A percentile compares a stretch with the other conserved stretches of the same genome.
phyloP scores from a whole-genome alignment of 2,329 filamentous ascomycete species.

The Phaeophleospora eucalypticola region DNA sequence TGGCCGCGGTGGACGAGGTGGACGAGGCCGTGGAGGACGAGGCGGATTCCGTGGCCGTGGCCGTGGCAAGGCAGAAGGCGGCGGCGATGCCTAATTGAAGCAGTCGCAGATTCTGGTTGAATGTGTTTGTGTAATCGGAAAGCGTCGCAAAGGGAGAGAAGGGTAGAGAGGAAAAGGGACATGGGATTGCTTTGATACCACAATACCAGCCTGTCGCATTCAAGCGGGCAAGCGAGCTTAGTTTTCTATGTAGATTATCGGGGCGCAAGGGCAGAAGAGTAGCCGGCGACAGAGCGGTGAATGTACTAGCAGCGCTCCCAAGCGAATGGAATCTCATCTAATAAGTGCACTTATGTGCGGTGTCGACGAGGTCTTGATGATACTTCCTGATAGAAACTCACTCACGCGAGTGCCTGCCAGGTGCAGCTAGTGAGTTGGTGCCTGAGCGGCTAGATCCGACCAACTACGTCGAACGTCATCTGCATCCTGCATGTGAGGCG shows the following conservation, averaged over 20 bases:
- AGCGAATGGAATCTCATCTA: not conserved
- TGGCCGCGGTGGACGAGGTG: constrained; percentile 55
- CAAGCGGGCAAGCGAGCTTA: constrained; percentile 11
- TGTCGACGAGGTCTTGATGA: no score
- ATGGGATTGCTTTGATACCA: constrained; percentile 3
- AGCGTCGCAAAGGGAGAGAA: not conserved
- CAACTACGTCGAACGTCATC: not conserved
- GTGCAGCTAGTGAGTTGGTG: no score
- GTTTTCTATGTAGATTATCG: constrained; percentile 10
- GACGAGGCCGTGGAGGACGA: constrained; percentile 40
- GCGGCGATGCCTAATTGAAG: constrained; percentile 27
- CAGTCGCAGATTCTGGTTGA: no score
- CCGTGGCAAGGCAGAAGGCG: constrained; percentile 35
- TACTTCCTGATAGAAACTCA: no score
- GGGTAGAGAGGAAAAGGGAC: constrained; percentile 6
- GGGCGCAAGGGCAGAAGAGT: not conserved
- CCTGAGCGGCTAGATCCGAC: not conserved
- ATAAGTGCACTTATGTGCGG: no score
- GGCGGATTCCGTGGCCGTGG: constrained; percentile 52
- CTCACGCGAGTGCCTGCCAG: no score
- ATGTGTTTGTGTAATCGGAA: not conserved
- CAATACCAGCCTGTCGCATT: constrained; percentile 6
- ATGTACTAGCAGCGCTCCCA: not conserved
- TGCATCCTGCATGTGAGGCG: no score
- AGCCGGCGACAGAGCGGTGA: not conserved